Evolutionary conservation across 495 filamentous ascomycete species (phyloP).

Genomic region (Filosporella fistucella): DNA sequence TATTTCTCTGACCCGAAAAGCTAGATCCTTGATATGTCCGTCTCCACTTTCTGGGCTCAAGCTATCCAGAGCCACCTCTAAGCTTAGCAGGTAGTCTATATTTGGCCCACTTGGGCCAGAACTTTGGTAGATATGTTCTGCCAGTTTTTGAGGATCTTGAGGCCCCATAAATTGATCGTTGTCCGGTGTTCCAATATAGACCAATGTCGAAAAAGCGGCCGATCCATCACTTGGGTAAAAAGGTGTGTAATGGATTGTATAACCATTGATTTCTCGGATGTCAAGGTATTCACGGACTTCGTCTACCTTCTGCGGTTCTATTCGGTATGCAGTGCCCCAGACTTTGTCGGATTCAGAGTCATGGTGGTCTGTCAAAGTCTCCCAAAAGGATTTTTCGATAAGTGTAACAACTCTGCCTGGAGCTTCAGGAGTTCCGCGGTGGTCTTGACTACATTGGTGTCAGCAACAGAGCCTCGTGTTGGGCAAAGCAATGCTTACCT

Average conservation of each 20-base stretch:
- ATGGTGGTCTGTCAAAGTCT: slow-evolving; percentile 67
- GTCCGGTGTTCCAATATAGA: slow-evolving; percentile 91
- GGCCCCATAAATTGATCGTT: slow-evolving; percentile 91
- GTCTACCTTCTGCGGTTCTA: slow-evolving; percentile 62
- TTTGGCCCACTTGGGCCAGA: slow-evolving; percentile 86
- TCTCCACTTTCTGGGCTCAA: slow-evolving; percentile 78
- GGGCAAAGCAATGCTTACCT: slow-evolving; percentile 23
- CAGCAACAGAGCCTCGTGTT: slow-evolving; percentile 4
- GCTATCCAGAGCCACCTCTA: slow-evolving; percentile 72
- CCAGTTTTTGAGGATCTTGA: slow-evolving; percentile 76
- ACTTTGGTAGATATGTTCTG: slow-evolving; percentile 74
- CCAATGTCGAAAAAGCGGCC: slow-evolving; percentile 44
- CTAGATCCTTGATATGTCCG: slow-evolving; percentile 69
- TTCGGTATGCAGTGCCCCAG: slow-evolving; percentile 94
- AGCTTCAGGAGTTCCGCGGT: slow-evolving; percentile 81
- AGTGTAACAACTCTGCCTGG: slow-evolving; percentile 93
- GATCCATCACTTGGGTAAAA: slow-evolving; percentile 59
- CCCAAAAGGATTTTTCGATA: slow-evolving; percentile 78
- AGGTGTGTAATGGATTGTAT: slow-evolving; percentile 81
- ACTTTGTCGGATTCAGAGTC: slow-evolving; percentile 57
- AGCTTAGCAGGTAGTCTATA: slow-evolving; percentile 79
- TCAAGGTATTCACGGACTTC: slow-evolving; percentile 90
- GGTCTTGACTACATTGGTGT: slow-evolving; percentile 57
- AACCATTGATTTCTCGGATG: slow-evolving; percentile 95
- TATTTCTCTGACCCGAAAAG: slow-evolving; percentile 48